Evolutionary conservation across 495 filamentous ascomycete species (phyloP).

Genomic region (Xylaria palmicola): DNA sequence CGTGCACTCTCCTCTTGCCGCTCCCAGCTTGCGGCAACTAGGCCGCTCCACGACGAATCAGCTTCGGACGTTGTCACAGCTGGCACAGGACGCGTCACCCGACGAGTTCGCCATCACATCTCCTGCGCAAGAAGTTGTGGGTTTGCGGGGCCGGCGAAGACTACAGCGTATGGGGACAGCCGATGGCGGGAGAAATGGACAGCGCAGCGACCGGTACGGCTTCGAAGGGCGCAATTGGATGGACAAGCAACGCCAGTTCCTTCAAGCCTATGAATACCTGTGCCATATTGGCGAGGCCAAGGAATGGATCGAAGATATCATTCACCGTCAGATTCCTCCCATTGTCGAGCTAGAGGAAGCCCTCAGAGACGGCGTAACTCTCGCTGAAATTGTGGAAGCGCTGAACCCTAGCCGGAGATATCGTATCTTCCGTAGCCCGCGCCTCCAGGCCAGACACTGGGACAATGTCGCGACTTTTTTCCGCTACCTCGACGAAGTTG

Average conservation of each 20-base stretch:
- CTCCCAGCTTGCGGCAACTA: constrained; percentile 74
- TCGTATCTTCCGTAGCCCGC: constrained; percentile 80
- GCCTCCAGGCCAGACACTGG: constrained; percentile 91
- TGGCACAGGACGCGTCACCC: constrained; percentile 70
- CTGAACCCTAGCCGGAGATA: constrained; percentile 71
- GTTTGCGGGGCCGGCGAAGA: constrained; percentile 77
- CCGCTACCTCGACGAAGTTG: constrained; percentile 86
- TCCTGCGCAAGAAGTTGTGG: constrained; percentile 77
- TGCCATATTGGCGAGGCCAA: constrained; percentile 99
- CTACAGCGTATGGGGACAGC: constrained; percentile 69
- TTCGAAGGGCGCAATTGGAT: constrained; percentile 96
- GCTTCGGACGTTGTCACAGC: constrained; percentile 81
- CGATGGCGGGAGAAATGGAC: constrained; percentile 45
- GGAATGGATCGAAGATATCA: constrained; percentile 97
- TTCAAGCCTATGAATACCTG: constrained; percentile 97
- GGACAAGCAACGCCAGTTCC: constrained; percentile 94
- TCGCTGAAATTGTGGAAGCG: constrained; percentile 94
- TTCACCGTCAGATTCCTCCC: constrained; percentile 83
- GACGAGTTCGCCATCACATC: constrained; percentile 79
- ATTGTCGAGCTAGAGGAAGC: constrained; percentile 97
- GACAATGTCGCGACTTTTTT: constrained; percentile 97
- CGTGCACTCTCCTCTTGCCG: constrained; percentile 46
- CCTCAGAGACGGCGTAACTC: constrained; percentile 86
- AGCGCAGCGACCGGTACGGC: constrained; percentile 53
- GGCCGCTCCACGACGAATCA: constrained; percentile 84